phyloP scores from a whole-genome alignment of 306 rosid genomes.

The Psophocarpus tetragonolobus region DNA sequence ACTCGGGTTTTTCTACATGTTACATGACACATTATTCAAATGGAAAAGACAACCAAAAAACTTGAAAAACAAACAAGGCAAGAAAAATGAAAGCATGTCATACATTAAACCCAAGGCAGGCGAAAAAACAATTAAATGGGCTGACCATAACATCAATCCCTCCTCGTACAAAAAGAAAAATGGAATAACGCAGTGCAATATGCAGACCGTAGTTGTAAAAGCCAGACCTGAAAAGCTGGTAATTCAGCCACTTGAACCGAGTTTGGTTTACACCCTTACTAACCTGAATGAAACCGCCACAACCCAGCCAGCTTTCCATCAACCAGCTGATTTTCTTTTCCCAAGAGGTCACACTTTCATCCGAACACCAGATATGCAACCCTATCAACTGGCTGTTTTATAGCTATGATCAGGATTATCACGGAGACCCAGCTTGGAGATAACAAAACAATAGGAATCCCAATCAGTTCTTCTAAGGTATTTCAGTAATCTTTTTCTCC shows the following conservation, averaged over 20 bases:
- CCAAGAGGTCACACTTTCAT: constrained; percentile 14
- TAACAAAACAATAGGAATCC: constrained; percentile 89
- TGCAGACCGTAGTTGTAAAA: neutral
- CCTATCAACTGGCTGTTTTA: neutral
- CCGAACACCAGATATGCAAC: neutral
- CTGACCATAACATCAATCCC: constrained; percentile 12
- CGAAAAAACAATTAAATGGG: neutral
- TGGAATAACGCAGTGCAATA: constrained; percentile 8
- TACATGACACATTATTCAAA: neutral
- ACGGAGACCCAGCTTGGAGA: constrained; percentile 77
- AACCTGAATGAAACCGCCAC: neutral
- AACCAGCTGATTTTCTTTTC: neutral
- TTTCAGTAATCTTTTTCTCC: constrained; percentile 75
- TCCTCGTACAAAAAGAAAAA: constrained; percentile 2
- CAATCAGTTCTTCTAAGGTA: constrained; percentile 93
- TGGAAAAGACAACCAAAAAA: neutral
- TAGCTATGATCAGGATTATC: constrained; percentile 70
- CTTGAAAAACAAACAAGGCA: constrained; percentile 12
- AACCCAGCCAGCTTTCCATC: neutral
- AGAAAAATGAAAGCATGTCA: neutral
- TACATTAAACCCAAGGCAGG: constrained; percentile 10
- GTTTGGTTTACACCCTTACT: constrained; percentile 7
- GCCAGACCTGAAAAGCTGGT: constrained; percentile 8
- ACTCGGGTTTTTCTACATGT: neutral
- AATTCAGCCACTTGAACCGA: neutral